Evolutionary conservation across 768 basidiomycete species (phyloP).

Genomic region (Kwoniella sp.): DNA sequence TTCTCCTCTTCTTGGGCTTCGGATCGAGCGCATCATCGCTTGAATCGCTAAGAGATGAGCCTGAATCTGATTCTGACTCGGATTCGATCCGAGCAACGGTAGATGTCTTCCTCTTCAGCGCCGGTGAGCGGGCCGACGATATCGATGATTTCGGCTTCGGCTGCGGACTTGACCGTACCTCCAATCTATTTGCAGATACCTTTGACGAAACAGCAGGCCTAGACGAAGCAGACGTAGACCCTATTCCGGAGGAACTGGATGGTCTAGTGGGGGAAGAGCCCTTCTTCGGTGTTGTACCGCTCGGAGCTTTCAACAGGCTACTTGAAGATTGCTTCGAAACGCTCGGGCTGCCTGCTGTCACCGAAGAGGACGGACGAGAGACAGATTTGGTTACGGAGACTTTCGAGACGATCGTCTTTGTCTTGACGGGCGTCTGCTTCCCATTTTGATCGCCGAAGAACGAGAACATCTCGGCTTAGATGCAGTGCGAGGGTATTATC

Average conservation of each 20-base stretch:
- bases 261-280: slow-evolving; percentile 15
- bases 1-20: slow-evolving; percentile 19
- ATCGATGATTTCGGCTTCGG: slow-evolving; percentile 1
- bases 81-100: slow-evolving; percentile 22
- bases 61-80: slow-evolving; percentile 30
- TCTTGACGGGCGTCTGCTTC: slow-evolving; percentile 14
- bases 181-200: neutral
- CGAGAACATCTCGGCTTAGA: slow-evolving; percentile 18
- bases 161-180: slow-evolving; percentile 4
- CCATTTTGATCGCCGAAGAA: slow-evolving; percentile 34
- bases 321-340: neutral
- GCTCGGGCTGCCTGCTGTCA: neutral
- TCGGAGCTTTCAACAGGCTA: slow-evolving; percentile 9
- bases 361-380: slow-evolving; percentile 8
- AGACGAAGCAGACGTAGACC: neutral
- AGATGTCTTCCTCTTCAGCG: slow-evolving; percentile 19
- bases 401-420: slow-evolving; percentile 30
- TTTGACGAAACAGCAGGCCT: slow-evolving; percentile 4
- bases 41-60: slow-evolving; percentile 6
- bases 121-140: slow-evolving; percentile 17
- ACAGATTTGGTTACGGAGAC: slow-evolving; percentile 24
- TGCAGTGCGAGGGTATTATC: neutral
- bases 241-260: neutral
- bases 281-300: slow-evolving; percentile 1
- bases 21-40: slow-evolving; percentile 24